Base-by-base conservation (phyloP, 2,329 filamentous ascomycete genomes). In the Claviceps sp. region DNA sequence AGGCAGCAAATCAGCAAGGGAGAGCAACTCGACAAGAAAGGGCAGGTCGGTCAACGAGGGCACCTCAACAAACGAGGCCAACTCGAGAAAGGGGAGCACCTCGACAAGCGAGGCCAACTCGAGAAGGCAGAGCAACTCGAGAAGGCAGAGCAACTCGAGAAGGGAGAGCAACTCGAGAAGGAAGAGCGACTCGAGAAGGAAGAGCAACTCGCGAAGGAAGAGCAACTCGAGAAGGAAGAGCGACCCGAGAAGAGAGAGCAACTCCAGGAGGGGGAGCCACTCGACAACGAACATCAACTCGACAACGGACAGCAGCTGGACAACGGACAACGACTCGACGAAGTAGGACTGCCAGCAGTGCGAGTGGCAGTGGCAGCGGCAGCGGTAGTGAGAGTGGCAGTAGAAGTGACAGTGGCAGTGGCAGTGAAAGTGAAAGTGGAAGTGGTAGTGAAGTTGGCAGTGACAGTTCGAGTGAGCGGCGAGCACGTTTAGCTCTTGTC, bases 251-350 rank as follows among this genome's bases (percentile, higher is more conserved):
- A 24, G 22, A 4, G 22, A 24, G 22, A 26, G 6, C 24, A 7
- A 26, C 24, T 26, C 24, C 6, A 26, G 26, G 9, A 30, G 26
- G 8, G 26, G 26, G 26, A 11, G 8, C 26, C 26, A 9, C 26
- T 30, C 26, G 30, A 11, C 30, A 34, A 34, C 30, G 30, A 11
- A 34, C 30, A 34, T 11, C 30, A 11, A 11, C 30, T 34, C 30
- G 72, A 53, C 67, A 70, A 37, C 70, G 75, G 50, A 78, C 77
- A 62, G 63, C 65, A 38, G 64, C 62, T 47, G 70, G 76, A 38
- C 71, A 75, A n/a, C 30, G 30, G 30, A 34, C 30, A 4, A 34
- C 30, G 30, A 11, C 30, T 34, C 30, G 30, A 34, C 30, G 9
- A 34, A 34, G 30, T 11, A 34, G 9, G 4, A 34, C 30, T 34